Conservation (phyloP, 2,329 filamentous ascomycete species). For the Penicillium sp. region DNA sequence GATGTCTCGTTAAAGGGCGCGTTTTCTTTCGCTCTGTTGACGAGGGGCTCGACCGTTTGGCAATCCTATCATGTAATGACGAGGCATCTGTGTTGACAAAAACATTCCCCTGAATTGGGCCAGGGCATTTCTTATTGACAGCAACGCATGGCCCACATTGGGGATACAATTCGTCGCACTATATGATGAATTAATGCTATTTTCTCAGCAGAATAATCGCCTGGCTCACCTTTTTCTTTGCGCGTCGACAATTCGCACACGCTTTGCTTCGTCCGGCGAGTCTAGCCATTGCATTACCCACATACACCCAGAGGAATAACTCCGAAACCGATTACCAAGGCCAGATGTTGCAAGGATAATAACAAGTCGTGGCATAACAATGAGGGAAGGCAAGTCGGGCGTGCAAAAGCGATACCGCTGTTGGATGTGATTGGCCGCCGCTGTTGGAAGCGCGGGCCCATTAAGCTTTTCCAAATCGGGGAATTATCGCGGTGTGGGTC, state of each 20-base stretch:
- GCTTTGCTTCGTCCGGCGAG: constrained; percentile 9
- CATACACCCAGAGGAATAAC: neutral
- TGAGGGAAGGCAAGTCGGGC: neutral
- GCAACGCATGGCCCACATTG: constrained; percentile 6
- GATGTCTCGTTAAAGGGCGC: neutral
- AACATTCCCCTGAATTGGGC: constrained; percentile 4
- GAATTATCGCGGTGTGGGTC: constrained; percentile 1
- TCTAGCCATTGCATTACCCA: constrained; percentile 4
- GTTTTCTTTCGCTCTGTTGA: neutral
- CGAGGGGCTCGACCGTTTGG: neutral
- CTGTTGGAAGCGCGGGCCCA: neutral
- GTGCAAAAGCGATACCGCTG: too few relatives aligned
- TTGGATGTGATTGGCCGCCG: neutral
- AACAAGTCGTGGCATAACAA: neutral
- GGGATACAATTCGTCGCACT: constrained; percentile 12
- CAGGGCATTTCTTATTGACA: constrained; percentile 4
- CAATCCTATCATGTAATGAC: neutral
- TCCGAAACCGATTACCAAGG: neutral
- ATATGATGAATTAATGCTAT: neutral
- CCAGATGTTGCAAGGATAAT: neutral
- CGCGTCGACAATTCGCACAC: constrained; percentile 2
- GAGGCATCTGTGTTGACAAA: constrained; percentile 6
- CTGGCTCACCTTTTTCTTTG: constrained; percentile 9
- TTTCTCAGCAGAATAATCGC: neutral
- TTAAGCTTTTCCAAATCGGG: neutral